Conservation (phyloP, 2,329 filamentous ascomycete species). For the Mollisia scopiformis region DNA sequence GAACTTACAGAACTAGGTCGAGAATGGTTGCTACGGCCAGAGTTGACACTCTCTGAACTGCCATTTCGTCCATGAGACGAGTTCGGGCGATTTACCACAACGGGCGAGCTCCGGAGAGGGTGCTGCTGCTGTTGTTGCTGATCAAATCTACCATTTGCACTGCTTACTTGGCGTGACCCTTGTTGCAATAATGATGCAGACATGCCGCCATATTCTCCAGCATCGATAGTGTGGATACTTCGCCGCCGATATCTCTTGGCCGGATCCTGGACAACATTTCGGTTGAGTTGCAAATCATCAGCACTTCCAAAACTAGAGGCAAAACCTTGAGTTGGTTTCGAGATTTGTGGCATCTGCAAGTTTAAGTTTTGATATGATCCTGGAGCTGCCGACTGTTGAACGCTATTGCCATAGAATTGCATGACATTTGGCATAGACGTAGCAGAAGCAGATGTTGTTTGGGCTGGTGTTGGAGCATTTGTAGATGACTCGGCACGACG, state of each 20-base stretch:
- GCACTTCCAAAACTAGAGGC: conserved; percentile 16
- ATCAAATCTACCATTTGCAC: conserved; percentile 35
- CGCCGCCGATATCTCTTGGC: conserved; percentile 79
- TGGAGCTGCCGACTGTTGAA: conserved; percentile 31
- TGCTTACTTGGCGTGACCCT: conserved; percentile 33
- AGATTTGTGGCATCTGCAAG: conserved; percentile 34
- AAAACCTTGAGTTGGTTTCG: conserved; percentile 16
- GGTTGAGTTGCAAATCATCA: conserved; percentile 54
- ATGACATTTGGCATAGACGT: conserved; percentile 57
- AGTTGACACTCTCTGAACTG: conserved; percentile 68
- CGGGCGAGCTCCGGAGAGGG: conserved; percentile 37
- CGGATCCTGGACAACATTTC: conserved; percentile 61
- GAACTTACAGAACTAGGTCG: conserved; percentile 68
- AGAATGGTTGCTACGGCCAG: conserved; percentile 58
- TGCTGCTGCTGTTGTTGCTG: conserved; percentile 37
- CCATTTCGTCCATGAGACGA: conserved; percentile 45
- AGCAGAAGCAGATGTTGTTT: conserved; percentile 42
- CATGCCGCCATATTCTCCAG: conserved; percentile 22
- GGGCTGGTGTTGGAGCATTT: conserved; percentile 26
- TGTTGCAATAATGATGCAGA: conserved; percentile 27
- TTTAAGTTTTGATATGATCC: conserved; percentile 24
- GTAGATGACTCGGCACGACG: conserved; percentile 48
- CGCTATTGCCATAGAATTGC: conserved; percentile 55
- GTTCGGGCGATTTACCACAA: conserved; percentile 27
- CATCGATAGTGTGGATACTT: conserved; percentile 73